Percentiles rank a stretch among this genome's conserved stretches.
Evolutionary conservation across 768 basidiomycete genomes (phyloP).

Genomic region (Rubroboletus pulcherrimus): DNA sequence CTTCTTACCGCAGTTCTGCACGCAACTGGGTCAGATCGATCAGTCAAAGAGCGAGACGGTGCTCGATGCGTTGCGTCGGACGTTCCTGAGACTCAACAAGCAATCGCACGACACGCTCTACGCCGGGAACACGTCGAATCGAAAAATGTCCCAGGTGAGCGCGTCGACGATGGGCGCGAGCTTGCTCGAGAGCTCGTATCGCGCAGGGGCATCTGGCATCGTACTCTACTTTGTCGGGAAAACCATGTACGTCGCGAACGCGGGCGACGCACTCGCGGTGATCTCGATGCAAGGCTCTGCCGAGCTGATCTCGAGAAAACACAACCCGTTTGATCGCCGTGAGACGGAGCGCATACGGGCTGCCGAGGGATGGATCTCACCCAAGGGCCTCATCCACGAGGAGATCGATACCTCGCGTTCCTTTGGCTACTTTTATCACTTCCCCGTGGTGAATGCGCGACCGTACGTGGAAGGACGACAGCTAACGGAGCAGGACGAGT

Average conservation of each 20-base stretch:
- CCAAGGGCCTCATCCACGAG: conserved; percentile 86
- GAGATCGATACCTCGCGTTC: conserved; percentile 88
- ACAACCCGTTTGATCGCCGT: conserved; percentile 83
- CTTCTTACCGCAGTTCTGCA: conserved; percentile 61
- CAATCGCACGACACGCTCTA: conserved; percentile 68
- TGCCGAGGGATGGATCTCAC: conserved; percentile 94
- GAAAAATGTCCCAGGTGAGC: conserved; percentile 77
- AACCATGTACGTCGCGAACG: conserved; percentile 86
- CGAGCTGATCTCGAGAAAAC: conserved; percentile 68
- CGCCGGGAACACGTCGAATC: conserved; percentile 34
- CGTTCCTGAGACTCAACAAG: conserved; percentile 86
- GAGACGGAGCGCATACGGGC: conserved; percentile 86
- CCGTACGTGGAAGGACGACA: conserved; percentile 72
- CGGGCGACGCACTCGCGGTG: conserved; percentile 84
- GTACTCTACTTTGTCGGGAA: conserved; percentile 80
- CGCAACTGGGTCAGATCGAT: conserved; percentile 49
- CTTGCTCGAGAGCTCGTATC: conserved; percentile 46
- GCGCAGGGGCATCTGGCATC: conserved; percentile 78
- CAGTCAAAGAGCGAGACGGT: conserved; percentile 47
- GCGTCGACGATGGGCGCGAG: conserved; percentile 33
- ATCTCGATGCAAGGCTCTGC: conserved; percentile 76
- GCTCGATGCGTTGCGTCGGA: conserved; percentile 75
- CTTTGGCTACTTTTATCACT: conserved; percentile 88
- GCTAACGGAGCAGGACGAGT: conserved; percentile 84
- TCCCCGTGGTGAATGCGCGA: conserved; percentile 86